Evolutionary conservation across 2,329 filamentous ascomycete genomes (phyloP).

Genomic region (Penicillium sp.): DNA sequence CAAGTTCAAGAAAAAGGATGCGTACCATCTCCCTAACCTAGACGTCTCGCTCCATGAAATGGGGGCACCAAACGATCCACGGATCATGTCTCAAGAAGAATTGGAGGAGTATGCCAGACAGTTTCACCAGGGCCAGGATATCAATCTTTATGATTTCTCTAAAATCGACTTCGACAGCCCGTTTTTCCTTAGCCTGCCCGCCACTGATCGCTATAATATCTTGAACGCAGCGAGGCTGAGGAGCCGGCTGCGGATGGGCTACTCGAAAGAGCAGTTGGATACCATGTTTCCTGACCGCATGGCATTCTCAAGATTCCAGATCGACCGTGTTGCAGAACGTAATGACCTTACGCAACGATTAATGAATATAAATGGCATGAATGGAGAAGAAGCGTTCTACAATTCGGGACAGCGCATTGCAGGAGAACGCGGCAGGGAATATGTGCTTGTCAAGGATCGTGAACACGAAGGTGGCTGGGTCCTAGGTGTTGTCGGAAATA

Average conservation of each 20-base stretch:
- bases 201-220: conserved; percentile 93
- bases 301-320: conserved; percentile 95
- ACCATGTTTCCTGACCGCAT: conserved; percentile 97
- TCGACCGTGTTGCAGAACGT: conserved; percentile 86
- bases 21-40: conserved; percentile 90
- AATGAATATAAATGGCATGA: conserved; percentile 93
- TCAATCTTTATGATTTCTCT: conserved; percentile 87
- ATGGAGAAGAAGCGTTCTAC: conserved; percentile 69
- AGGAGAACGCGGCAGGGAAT: conserved; percentile 85
- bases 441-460: conserved; percentile 93
- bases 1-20: conserved; percentile 86
- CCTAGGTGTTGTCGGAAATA: conserved; percentile 85
- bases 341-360: conserved; percentile 92
- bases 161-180: conserved; percentile 97
- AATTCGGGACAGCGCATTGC: conserved; percentile 55
- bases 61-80: conserved; percentile 85
- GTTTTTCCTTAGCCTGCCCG: conserved; percentile 88
- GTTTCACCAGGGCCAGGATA: conserved; percentile 88
- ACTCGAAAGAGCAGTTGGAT: conserved; percentile 94
- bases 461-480: conserved; percentile 95
- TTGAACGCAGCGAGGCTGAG: conserved; percentile 87
- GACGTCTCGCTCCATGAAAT: conserved; percentile 75
- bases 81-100: conserved; percentile 95
- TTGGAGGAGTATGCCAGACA: conserved; percentile 90
- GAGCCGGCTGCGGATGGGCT: conserved; percentile 87